These are phyloP conservation scores for Arabidopsis hybrid DNA, from an alignment of 441 rosid genomes.

Conservation along the genomic window DNA sequence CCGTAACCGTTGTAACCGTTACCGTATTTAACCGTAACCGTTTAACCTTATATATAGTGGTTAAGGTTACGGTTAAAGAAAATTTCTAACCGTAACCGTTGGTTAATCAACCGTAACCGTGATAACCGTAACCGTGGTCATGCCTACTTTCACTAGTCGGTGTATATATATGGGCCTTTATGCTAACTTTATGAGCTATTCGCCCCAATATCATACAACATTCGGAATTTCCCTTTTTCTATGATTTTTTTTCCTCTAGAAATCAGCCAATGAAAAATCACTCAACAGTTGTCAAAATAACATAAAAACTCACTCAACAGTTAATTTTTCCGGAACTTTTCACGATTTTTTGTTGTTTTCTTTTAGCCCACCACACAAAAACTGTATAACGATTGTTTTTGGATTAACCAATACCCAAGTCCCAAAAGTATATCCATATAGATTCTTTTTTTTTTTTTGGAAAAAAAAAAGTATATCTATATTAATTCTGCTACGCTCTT, in stretches of 20 bases:
- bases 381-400: not conserved
- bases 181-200: not conserved
- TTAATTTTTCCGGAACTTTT: not conserved
- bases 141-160: too few species aligned
- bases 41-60: too few species aligned
- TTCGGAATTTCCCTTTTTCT: not conserved
- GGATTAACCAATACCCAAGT: not conserved
- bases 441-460: too few species aligned
- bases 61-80: too few species aligned
- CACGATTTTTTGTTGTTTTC: not conserved
- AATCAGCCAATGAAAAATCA: not conserved
- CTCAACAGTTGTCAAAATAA: not conserved
- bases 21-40: too few species aligned
- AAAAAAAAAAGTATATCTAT: too few species aligned
- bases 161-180: slow-evolving; percentile 17
- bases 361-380: not conserved
- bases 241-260: not conserved
- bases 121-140: too few species aligned
- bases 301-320: not conserved
- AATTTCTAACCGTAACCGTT: too few species aligned
- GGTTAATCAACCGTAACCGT: too few species aligned
- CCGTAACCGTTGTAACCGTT: too few species aligned
- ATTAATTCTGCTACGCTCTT: too few species aligned
- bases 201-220: not conserved
- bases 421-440: too few species aligned